Evolutionary conservation across 768 basidiomycete species (phyloP).

Genomic region (Boletus huronensis): DNA sequence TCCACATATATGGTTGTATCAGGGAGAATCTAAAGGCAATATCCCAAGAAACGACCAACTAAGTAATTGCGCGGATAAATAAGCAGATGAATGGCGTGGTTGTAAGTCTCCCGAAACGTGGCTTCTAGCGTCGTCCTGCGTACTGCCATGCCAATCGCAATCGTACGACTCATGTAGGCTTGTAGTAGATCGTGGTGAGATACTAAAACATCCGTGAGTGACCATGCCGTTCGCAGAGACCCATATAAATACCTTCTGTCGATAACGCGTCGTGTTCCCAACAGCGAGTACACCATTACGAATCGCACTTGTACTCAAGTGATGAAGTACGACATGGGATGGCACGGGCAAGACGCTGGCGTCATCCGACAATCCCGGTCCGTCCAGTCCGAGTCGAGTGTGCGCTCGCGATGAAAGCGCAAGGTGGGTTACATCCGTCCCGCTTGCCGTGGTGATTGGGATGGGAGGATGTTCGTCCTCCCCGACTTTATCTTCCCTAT

Average conservation of each 20-base stretch:
- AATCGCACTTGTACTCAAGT: constrained; percentile 93
- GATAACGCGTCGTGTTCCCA: constrained; percentile 86
- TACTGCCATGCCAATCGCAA: constrained; percentile 12
- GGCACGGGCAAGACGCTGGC: constrained; percentile 89
- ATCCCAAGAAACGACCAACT: constrained; percentile 28
- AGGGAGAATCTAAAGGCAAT: constrained; percentile 24
- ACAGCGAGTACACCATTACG: constrained; percentile 91
- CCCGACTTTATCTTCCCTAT: constrained; percentile 20
- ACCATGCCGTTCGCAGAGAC: constrained; percentile 4
- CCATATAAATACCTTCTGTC: constrained; percentile 66
- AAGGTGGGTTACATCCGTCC: constrained; percentile 37
- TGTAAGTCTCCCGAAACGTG: constrained; percentile 10
- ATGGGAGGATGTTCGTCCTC: constrained; percentile 26
- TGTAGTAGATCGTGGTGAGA: constrained; percentile 83
- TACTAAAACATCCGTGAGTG: constrained; percentile 46
- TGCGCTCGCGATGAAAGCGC: constrained; percentile 19
- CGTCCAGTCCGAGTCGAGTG: constrained; percentile 36
- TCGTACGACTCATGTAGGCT: constrained; percentile 47
- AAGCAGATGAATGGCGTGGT: constrained; percentile 16
- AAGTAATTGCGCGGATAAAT: constrained; percentile 26
- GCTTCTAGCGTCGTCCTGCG: constrained; percentile 28
- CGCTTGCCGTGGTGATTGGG: constrained; percentile 38
- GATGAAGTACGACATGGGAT: constrained; percentile 90
- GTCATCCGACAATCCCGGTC: constrained; percentile 68
- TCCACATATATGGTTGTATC: constrained; percentile 21